Conservation (phyloP, 2,329 filamentous ascomycete genomes). For the Malbranchea zuffiana region DNA sequence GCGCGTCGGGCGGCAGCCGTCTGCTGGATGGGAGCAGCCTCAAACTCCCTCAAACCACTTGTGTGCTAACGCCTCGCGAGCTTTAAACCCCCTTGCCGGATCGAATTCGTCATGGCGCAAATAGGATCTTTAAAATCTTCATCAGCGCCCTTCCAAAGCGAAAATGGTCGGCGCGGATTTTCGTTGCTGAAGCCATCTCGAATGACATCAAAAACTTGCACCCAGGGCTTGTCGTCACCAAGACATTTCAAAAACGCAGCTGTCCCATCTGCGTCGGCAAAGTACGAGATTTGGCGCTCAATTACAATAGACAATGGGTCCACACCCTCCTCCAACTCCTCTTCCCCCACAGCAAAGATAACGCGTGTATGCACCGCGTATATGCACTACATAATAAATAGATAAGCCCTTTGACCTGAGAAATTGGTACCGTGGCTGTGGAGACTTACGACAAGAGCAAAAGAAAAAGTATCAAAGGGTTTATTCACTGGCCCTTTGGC, state of each 20-base stretch:
- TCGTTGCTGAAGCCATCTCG: constrained; percentile 31
- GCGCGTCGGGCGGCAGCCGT: no score
- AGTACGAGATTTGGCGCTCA: constrained; percentile 40
- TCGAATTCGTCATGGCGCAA: constrained; percentile 24
- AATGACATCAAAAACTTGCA: constrained; percentile 29
- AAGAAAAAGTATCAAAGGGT: constrained; percentile 18
- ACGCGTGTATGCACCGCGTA: constrained; percentile 35
- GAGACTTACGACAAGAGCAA: constrained; percentile 13
- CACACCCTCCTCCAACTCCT: constrained; percentile 23
- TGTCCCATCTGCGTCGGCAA: constrained; percentile 35
- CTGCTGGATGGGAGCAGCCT: no score
- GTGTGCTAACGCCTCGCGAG: constrained; percentile 25
- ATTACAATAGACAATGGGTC: constrained; percentile 34
- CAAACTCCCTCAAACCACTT: constrained; percentile 20
- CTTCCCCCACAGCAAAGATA: constrained; percentile 30
- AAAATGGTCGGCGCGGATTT: constrained; percentile 36
- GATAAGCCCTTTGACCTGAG: not conserved
- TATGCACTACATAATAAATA: constrained; percentile 27
- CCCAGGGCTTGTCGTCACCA: constrained; percentile 31
- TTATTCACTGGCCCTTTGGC: constrained; percentile 16
- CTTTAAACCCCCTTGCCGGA: constrained; percentile 24
- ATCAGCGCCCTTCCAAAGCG: constrained; percentile 30
- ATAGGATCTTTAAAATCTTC: constrained; percentile 24
- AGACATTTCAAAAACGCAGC: constrained; percentile 34
- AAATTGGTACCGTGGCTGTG: not conserved